Percentiles rank a stretch among this genome's conserved stretches.
These are phyloP conservation scores for Metschnikowia rubicola DNA, from an alignment of 805 yeast species.

Conservation along the genomic window DNA sequence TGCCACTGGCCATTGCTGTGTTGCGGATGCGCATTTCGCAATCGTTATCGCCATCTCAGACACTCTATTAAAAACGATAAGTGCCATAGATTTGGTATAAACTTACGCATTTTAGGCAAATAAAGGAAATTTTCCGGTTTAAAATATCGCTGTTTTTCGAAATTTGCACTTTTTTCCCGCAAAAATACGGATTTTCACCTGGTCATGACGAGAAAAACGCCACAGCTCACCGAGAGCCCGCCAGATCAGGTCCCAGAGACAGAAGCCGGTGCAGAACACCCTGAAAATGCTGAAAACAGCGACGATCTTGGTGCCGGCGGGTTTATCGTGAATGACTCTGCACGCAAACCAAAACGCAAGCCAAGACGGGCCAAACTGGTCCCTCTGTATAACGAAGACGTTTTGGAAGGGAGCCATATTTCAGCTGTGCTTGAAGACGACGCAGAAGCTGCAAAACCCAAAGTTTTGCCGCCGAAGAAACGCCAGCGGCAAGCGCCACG, in stretches of 20 bases:
- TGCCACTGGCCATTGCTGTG: too few species aligned
- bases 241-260: not conserved
- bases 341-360: conserved; percentile 10
- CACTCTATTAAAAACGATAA: too few species aligned
- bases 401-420: conserved; percentile 1
- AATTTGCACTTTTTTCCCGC: too few species aligned
- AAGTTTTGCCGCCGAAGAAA: not conserved
- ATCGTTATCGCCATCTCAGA: too few species aligned
- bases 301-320: conserved; percentile 16
- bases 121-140: not conserved
- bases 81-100: too few species aligned
- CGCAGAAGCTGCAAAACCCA: not conserved
- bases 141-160: too few species aligned
- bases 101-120: too few species aligned
- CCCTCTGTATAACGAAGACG: conserved; percentile 23
- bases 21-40: too few species aligned
- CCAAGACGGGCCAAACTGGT: conserved; percentile 10
- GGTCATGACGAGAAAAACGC: conserved; percentile 3
- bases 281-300: not conserved
- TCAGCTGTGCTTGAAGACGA: not conserved
- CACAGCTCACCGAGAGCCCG: conserved; percentile 1
- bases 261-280: not conserved
- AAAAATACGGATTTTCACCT: too few species aligned
- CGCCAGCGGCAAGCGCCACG: not conserved
- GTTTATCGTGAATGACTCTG: conserved; percentile 17